Evolutionary conservation across 768 basidiomycete genomes (phyloP), one percentile per base, ranked within the genome.

Genomic region (Leccinum truebloodii): DNA sequence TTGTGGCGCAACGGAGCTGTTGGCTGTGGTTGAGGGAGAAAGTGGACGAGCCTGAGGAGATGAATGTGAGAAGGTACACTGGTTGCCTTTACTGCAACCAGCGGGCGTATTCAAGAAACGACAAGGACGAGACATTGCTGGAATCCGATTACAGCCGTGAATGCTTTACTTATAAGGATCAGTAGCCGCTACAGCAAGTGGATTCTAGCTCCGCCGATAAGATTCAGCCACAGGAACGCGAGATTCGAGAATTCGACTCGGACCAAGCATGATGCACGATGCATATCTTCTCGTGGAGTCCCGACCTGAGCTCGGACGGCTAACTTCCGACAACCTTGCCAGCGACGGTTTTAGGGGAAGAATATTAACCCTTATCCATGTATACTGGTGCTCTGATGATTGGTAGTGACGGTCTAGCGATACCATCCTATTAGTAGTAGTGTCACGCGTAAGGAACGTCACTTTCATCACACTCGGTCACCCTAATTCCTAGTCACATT

Each of bases 11-110:
- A 28, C 30, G 9, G 30, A 30, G 30, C 30, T 30, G 30, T 30
- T 10, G 68, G 71, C 65, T 58, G 59, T 59, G 49, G 60, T 59
- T 35, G 59, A 22, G 6, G 58, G 60, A 32, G 64, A 52, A 3
- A 51, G 55, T 12, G 57, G 55, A 30, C 41, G 54, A 41, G 39
- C 39, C 8, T 39, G 37, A 39, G 37, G 59, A 9, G 61, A 26
- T 2, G 68, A 39, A 41, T 77, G 78, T 16, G 63, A 34, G 58
- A 74, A 85, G 2, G 13, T 65, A 63, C 84, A 85, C 14, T 68
- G 62, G 26, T 55, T 61, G 52, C 83, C 84, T 39, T 64, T 58
- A n/a, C 75, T 72, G 69, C 85, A 86, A 32, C 85, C 84, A 34
- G 75, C 69, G 8, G 80, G 77, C 7, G 58, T 70, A 65, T 70